phyloP scores from a whole-genome alignment of 106 monocot species.

The Allium sativum region DNA sequence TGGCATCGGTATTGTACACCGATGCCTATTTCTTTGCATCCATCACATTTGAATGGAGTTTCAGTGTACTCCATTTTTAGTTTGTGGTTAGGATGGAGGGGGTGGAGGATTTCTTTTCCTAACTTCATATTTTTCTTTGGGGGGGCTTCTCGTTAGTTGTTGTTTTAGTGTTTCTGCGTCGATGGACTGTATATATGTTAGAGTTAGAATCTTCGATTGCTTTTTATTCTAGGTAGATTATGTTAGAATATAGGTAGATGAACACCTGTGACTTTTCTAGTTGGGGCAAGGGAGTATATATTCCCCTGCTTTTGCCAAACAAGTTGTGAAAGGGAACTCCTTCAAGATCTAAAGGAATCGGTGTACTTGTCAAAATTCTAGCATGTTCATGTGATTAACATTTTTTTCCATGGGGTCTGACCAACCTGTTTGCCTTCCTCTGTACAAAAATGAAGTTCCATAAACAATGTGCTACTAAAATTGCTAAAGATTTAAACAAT shows the following conservation, averaged over 20 bases:
- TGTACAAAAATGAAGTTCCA: too few relatives aligned
- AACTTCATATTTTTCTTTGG: slow-evolving; percentile 18
- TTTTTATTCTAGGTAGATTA: background rate
- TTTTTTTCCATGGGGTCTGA: too few relatives aligned
- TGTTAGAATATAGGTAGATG: background rate
- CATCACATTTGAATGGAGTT: slow-evolving; percentile 45
- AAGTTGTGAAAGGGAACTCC: background rate
- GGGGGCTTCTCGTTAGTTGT: background rate
- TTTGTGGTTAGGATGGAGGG: slow-evolving; percentile 32
- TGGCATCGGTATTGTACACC: slow-evolving; percentile 44
- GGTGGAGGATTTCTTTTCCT: slow-evolving; percentile 38
- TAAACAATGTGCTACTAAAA: too few relatives aligned
- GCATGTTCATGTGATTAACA: too few relatives aligned
- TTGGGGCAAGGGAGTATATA: background rate
- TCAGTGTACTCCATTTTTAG: slow-evolving; percentile 37
- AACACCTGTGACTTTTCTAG: background rate
- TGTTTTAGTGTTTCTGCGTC: background rate
- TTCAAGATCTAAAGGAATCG: background rate
- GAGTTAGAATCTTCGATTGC: slow-evolving; percentile 1
- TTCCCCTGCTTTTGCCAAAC: background rate
- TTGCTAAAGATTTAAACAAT: too few relatives aligned
- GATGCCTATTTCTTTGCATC: slow-evolving; percentile 50
- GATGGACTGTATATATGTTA: background rate
- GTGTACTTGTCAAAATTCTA: background rate
- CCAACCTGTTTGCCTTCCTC: too few relatives aligned